Evolutionary conservation across 1,139 yeast species (phyloP).

Genomic region (Blastobotrys persicus): DNA sequence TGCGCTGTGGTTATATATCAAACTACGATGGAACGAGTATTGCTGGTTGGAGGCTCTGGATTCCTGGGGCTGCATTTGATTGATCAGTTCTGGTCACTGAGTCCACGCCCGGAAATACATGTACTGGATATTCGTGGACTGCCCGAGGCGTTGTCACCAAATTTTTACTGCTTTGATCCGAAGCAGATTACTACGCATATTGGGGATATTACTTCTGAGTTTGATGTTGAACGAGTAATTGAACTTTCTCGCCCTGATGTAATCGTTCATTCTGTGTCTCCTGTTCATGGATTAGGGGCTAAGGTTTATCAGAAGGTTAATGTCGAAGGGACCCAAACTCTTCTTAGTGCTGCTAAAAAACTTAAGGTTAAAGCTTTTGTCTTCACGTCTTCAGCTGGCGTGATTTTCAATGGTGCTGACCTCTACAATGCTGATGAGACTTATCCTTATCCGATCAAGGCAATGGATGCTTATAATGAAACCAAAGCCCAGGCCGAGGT

Average conservation of each 20-base stretch:
- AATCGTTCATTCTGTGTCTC: constrained; percentile 94
- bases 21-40: constrained; percentile 64
- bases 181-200: constrained; percentile 55
- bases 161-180: constrained; percentile 71
- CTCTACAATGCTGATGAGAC: constrained; percentile 87
- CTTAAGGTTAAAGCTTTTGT: constrained; percentile 62
- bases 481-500: constrained; percentile 92
- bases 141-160: constrained; percentile 58
- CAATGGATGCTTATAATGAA: constrained; percentile 96
- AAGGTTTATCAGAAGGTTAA: constrained; percentile 85
- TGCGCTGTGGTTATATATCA: no score
- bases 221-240: constrained; percentile 67
- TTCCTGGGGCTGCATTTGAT: constrained; percentile 89
- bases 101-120: constrained; percentile 71
- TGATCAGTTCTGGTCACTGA: constrained; percentile 69
- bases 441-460: constrained; percentile 86
- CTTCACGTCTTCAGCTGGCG: constrained; percentile 94
- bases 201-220: constrained; percentile 80
- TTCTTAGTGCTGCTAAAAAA: constrained; percentile 57
- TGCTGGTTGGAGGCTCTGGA: constrained; percentile 92
- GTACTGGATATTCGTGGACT: constrained; percentile 90
- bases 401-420: constrained; percentile 90
- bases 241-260: constrained; percentile 60
- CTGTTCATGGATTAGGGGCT: constrained; percentile 82
- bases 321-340: constrained; percentile 80